Conservation (phyloP, 2,329 filamentous ascomycete genomes). For the Zymoseptoria ardabiliae region DNA sequence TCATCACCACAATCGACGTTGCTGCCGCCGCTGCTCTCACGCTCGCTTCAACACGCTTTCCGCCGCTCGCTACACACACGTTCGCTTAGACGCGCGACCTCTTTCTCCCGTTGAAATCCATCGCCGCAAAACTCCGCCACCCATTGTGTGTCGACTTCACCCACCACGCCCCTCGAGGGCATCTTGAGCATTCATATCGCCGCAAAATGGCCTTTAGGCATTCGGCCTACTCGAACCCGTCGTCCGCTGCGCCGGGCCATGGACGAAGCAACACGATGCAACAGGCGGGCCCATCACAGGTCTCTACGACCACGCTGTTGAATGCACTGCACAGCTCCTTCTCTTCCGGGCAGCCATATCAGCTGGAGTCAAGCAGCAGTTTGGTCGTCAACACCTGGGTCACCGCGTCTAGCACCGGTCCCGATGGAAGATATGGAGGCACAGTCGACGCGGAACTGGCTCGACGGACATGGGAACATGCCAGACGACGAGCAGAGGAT, state of each 20-base stretch:
- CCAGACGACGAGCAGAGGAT: conserved; percentile 86
- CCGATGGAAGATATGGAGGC: conserved; percentile 63
- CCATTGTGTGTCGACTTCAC: conserved; percentile 1
- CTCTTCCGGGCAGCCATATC: conserved; percentile 71
- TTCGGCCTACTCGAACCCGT: conserved; percentile 55
- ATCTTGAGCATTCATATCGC: conserved; percentile 7
- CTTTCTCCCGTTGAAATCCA: neutral
- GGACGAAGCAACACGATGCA: conserved; percentile 45
- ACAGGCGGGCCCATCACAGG: conserved; percentile 61
- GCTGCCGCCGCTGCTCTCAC: neutral
- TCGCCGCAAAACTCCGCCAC: neutral
- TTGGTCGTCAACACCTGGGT: conserved; percentile 94
- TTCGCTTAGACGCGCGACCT: neutral
- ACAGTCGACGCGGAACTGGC: conserved; percentile 75
- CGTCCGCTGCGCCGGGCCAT: conserved; percentile 40
- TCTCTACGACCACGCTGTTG: conserved; percentile 86
- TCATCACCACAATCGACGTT: neutral
- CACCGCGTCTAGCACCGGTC: conserved; percentile 64
- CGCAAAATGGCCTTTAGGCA: conserved; percentile 53
- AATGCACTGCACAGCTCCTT: conserved; percentile 90
- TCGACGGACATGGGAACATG: conserved; percentile 89
- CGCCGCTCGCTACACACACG: conserved; percentile 8
- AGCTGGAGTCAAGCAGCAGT: conserved; percentile 81
- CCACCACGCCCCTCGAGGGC: conserved; percentile 18
- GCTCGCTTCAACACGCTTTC: conserved; percentile 5